Percentiles rank a stretch among this genome's conserved stretches.
These are phyloP conservation scores for Hypsizygus marmoreus DNA, from an alignment of 768 basidiomycete genomes.

Conservation along the genomic window DNA sequence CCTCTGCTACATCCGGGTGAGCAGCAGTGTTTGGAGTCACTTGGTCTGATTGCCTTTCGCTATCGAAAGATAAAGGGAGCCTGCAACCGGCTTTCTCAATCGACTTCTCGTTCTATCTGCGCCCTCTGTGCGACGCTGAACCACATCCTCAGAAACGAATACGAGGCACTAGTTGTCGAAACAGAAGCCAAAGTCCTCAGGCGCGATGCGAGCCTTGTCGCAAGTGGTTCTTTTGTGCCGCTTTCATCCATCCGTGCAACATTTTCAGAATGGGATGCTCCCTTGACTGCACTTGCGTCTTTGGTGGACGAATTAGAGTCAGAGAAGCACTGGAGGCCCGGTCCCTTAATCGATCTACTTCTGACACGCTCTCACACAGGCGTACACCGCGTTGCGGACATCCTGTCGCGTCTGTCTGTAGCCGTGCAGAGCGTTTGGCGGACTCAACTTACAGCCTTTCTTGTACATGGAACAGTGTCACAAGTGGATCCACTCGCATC, in stretches of 20 bases:
- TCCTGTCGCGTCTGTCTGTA: constrained; percentile 68
- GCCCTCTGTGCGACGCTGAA: constrained; percentile 75
- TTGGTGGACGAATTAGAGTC: constrained; percentile 65
- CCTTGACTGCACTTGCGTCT: constrained; percentile 68
- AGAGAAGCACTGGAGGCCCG: constrained; percentile 65
- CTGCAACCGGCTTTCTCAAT: constrained; percentile 51
- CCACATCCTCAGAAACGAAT: constrained; percentile 76
- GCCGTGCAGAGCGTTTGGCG: constrained; percentile 85
- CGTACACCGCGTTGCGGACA: constrained; percentile 70
- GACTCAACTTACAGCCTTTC: constrained; percentile 77
- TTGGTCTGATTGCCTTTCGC: constrained; percentile 72
- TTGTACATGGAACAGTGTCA: constrained; percentile 77
- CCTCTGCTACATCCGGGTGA: constrained; percentile 89
- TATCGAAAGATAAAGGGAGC: constrained; percentile 73
- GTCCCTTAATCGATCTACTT: constrained; percentile 80
- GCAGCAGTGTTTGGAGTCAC: constrained; percentile 76
- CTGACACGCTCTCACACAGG: constrained; percentile 74
- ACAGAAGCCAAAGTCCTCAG: constrained; percentile 80
- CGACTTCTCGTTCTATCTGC: constrained; percentile 75
- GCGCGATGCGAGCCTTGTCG: constrained; percentile 76
- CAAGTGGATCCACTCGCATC: constrained; percentile 68
- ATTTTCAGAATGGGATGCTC: constrained; percentile 89
- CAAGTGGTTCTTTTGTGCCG: constrained; percentile 81
- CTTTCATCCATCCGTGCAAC: constrained; percentile 80
- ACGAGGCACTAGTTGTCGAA: constrained; percentile 75